phyloP scores from a whole-genome alignment of 192 early-diverging fungal genomes.

The Entrophospora sp. region DNA sequence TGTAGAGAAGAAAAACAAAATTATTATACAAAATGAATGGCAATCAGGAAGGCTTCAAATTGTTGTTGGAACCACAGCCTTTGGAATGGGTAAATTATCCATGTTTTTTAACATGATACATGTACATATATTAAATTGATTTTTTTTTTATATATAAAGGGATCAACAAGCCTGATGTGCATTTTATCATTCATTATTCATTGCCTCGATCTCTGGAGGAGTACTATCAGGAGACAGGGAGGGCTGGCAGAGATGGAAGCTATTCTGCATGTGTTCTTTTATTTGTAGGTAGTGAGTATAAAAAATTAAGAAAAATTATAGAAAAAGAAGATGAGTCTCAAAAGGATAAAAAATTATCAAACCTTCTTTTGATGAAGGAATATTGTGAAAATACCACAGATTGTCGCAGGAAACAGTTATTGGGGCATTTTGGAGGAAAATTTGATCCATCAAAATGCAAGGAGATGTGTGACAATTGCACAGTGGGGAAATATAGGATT shows the following conservation, averaged over 20 bases:
- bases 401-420: constrained; percentile 80
- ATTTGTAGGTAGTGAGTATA: constrained; percentile 69
- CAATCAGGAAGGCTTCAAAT: constrained; percentile 61
- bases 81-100: constrained; percentile 99
- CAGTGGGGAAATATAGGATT: too few species aligned
- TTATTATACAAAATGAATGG: constrained; percentile 76
- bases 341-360: constrained; percentile 76
- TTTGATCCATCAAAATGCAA: constrained; percentile 59
- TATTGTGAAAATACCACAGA: constrained; percentile 84
- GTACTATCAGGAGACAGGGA: constrained; percentile 95
- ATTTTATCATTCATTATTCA: constrained; percentile 92
- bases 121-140: too few species aligned
- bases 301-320: constrained; percentile 68
- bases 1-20: constrained; percentile 67
- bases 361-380: constrained; percentile 57
- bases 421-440: constrained; percentile 84
- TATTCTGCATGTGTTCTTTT: constrained; percentile 76
- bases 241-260: constrained; percentile 89
- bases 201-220: constrained; percentile 86
- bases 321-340: constrained; percentile 68
- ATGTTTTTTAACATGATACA: too few species aligned
- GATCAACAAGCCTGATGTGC: constrained; percentile 93
- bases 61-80: constrained; percentile 94
- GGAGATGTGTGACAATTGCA: constrained; percentile 90
- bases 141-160: too few species aligned